These are phyloP conservation scores for Lumnitzera littorea DNA, from an alignment of 345 rosid genomes.

Conservation along the genomic window DNA sequence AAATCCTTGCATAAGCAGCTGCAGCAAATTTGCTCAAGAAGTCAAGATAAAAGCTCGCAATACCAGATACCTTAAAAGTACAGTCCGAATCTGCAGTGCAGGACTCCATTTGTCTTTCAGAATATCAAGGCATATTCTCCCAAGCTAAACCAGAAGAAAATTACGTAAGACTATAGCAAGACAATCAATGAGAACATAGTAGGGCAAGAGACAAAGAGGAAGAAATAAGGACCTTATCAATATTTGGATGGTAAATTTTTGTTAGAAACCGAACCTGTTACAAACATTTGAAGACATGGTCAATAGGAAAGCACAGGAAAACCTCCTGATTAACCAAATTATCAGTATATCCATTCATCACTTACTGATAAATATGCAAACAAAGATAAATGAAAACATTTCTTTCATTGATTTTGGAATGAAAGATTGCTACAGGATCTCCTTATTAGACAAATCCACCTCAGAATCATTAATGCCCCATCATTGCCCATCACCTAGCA, in stretches of 20 bases:
- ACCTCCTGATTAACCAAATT: not conserved
- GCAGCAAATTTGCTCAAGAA: not conserved
- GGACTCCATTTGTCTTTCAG: slow-evolving; percentile 70
- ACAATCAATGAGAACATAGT: not conserved
- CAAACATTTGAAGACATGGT: not conserved
- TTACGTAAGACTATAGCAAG: not conserved
- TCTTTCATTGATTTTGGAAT: no score
- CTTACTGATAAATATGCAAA: no score
- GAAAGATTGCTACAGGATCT: no score
- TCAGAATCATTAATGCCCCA: no score
- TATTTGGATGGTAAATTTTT: slow-evolving; percentile 22
- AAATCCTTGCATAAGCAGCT: no score
- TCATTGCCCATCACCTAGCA: no score
- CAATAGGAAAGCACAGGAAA: not conserved
- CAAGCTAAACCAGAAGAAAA: slow-evolving; percentile 29
- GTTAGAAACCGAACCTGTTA: slow-evolving; percentile 24
- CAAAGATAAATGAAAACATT: no score
- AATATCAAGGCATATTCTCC: slow-evolving; percentile 63
- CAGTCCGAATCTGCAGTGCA: slow-evolving; percentile 53
- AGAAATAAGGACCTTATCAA: slow-evolving; percentile 13
- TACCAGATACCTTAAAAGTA: slow-evolving; percentile 36
- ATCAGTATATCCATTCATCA: not conserved
- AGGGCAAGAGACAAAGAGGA: not conserved
- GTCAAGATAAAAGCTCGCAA: not conserved
- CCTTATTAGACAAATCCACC: no score